These are phyloP conservation scores for Luvunga scandens DNA, from an alignment of 345 rosid genomes.

Conservation along the genomic window DNA sequence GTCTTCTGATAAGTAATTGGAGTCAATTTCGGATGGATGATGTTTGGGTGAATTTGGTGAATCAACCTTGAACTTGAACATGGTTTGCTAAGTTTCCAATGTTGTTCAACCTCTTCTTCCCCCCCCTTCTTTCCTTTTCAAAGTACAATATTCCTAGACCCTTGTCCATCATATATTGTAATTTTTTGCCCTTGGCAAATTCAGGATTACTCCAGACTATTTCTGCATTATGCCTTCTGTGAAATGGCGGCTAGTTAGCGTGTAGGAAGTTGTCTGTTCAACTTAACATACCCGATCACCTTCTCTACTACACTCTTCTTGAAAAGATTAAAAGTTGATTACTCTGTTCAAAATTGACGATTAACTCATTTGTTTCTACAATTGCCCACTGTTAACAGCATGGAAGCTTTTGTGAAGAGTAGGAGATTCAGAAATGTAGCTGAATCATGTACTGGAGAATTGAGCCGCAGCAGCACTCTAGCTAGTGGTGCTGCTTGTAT, in stretches of 20 bases:
- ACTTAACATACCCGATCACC: neutral
- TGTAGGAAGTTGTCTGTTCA: neutral
- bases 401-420: slow-evolving; percentile 45
- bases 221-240: neutral
- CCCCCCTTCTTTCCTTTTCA: rapidly evolving
- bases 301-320: neutral
- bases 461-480: slow-evolving; percentile 6
- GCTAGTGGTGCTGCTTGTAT: slow-evolving; percentile 5
- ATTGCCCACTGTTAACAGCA: slow-evolving; percentile 26
- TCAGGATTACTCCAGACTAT: neutral
- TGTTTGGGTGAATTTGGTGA: neutral
- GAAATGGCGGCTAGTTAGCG: neutral
- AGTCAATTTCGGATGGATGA: neutral
- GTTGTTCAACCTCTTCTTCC: neutral
- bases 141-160: neutral
- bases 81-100: neutral
- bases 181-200: neutral
- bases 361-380: neutral
- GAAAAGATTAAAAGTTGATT: neutral
- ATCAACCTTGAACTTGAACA: neutral
- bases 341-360: slow-evolving; percentile 9
- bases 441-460: slow-evolving; percentile 3
- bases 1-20: neutral
- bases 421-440: neutral
- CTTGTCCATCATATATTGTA: neutral